phyloP scores from a whole-genome alignment of 371 early-diverging fungal species.

The Fennellomyces sp. region DNA sequence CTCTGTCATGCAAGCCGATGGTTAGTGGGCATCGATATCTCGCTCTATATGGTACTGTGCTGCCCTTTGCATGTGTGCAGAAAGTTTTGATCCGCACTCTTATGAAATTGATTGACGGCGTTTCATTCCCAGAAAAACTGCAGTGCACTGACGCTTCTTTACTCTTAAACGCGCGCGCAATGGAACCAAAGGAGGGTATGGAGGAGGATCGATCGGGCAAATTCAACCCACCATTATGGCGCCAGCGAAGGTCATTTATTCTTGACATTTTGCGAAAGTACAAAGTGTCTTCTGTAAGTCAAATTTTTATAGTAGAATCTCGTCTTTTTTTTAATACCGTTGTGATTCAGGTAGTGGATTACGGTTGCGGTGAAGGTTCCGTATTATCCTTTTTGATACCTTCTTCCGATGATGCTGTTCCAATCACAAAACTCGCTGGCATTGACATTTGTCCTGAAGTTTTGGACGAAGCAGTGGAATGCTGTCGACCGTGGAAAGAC shows the following conservation, averaged over 20 bases:
- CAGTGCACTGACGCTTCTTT: too few species aligned
- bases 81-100: too few species aligned
- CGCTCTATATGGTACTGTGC: too few species aligned
- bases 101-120: too few species aligned
- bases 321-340: background rate
- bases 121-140: too few species aligned
- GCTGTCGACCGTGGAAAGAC: slow-evolving; percentile 53
- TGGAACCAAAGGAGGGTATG: too few species aligned
- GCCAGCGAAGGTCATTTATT: slow-evolving; percentile 64
- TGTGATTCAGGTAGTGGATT: slow-evolving; percentile 61
- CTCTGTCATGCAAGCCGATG: too few species aligned
- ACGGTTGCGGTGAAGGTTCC: slow-evolving; percentile 79
- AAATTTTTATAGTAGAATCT: too few species aligned
- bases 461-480: slow-evolving; percentile 43
- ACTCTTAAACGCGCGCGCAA: too few species aligned
- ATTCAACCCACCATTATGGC: slow-evolving; percentile 69
- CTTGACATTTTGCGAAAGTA: slow-evolving; percentile 41
- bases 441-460: slow-evolving; percentile 56
- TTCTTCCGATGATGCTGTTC: slow-evolving; percentile 31
- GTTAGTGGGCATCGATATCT: too few species aligned
- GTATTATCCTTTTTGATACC: slow-evolving; percentile 61
- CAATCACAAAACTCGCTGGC: slow-evolving; percentile 58
- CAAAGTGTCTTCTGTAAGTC: slow-evolving; percentile 38
- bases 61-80: too few species aligned
- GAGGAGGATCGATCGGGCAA: slow-evolving; percentile 19